Conservation (phyloP, 768 basidiomycete genomes). For the Mrakia gelida region DNA sequence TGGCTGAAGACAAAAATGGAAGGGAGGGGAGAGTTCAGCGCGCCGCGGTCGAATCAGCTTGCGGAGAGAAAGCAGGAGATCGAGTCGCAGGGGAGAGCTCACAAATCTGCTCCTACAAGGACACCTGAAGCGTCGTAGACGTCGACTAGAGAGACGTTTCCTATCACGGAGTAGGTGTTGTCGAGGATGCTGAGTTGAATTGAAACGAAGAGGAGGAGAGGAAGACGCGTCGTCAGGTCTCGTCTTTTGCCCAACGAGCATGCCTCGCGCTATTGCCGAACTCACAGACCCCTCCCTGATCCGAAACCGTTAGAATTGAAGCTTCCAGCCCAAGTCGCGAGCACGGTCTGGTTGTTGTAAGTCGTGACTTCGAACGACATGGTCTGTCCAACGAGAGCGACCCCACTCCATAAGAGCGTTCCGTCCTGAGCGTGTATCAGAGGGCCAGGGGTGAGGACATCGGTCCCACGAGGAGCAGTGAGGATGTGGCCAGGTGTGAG, state of each 20-base stretch:
- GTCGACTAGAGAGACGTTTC: slow-evolving; percentile 26
- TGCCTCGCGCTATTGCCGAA: background rate
- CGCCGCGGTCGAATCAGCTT: background rate
- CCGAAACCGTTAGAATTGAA: slow-evolving; percentile 15
- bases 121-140: background rate
- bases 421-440: background rate
- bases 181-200: slow-evolving; percentile 32
- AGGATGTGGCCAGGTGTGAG: background rate
- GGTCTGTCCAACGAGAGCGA: background rate
- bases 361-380: background rate
- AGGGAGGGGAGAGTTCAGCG: background rate
- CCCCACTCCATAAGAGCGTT: background rate
- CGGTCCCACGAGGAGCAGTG: slow-evolving; percentile 1
- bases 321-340: background rate
- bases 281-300: background rate
- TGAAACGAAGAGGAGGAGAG: background rate
- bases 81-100: slow-evolving; percentile 35
- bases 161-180: slow-evolving; percentile 26
- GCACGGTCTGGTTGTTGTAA: background rate
- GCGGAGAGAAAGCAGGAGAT: too few species aligned
- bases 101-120: background rate
- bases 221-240: background rate
- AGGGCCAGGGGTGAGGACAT: background rate
- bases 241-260: too few species aligned
- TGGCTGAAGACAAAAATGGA: background rate